Percentiles rank a stretch among this genome's conserved stretches.
phyloP scores from a whole-genome alignment of 2,329 filamentous ascomycete species.

The Sclerotiophoma versabilis region DNA sequence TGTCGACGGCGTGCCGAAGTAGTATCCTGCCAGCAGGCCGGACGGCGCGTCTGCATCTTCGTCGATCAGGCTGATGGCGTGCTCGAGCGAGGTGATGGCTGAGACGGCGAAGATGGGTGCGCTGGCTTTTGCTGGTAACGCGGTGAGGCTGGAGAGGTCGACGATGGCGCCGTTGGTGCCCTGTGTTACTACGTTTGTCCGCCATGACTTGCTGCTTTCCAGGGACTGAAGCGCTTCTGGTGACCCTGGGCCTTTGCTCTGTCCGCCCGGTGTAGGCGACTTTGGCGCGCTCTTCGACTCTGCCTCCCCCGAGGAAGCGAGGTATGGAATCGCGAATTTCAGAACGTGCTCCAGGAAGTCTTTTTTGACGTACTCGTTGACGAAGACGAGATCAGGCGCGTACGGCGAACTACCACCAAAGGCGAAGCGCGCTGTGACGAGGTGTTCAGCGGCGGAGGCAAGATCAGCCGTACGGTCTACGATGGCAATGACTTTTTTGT shows the following conservation, averaged over 20 bases:
- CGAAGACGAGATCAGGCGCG: slow-evolving; percentile 67
- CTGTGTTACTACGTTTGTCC: slow-evolving; percentile 30
- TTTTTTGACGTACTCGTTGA: slow-evolving; percentile 68
- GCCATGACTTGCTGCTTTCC: slow-evolving; percentile 29
- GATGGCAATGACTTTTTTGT: slow-evolving; percentile 58
- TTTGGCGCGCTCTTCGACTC: slow-evolving; percentile 20
- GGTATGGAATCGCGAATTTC: slow-evolving; percentile 46
- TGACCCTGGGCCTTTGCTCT: slow-evolving; percentile 20
- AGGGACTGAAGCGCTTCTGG: slow-evolving; percentile 18
- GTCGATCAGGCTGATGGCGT: slow-evolving; percentile 59
- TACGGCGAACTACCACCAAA: slow-evolving; percentile 66
- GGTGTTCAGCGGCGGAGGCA: slow-evolving; percentile 58
- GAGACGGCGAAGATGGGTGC: slow-evolving; percentile 57
- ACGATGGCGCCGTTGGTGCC: slow-evolving; percentile 34
- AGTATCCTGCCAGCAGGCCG: slow-evolving; percentile 57
- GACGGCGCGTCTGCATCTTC: slow-evolving; percentile 38
- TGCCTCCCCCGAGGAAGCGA: slow-evolving; percentile 22
- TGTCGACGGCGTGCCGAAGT: slow-evolving; percentile 58
- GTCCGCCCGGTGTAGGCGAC: not conserved
- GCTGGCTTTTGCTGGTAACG: slow-evolving; percentile 47
- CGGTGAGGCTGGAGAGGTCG: slow-evolving; percentile 35
- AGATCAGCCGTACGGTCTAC: slow-evolving; percentile 68
- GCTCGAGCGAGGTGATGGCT: slow-evolving; percentile 59
- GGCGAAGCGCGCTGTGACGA: slow-evolving; percentile 62
- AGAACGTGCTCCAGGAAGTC: slow-evolving; percentile 61